Percentiles rank a stretch among this genome's conserved stretches.
Conservation (phyloP, 2,329 filamentous ascomycete species). For the Rhynchosporium secalis region DNA sequence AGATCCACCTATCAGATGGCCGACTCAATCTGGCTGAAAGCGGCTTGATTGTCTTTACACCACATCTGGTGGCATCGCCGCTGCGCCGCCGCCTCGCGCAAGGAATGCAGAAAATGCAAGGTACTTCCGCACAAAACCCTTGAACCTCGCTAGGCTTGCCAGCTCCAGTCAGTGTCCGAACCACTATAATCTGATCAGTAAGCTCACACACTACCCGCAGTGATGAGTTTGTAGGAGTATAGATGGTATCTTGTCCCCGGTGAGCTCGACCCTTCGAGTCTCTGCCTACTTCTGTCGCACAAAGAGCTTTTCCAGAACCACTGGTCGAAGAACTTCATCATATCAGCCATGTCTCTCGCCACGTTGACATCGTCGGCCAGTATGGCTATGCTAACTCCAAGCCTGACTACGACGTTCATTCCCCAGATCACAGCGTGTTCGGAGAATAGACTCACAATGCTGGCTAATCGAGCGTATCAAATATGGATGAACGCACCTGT, state of each 20-base stretch:
- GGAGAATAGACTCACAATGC: conserved; percentile 32
- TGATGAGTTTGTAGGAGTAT: background rate
- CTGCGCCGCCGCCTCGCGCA: background rate
- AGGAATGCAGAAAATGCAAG: background rate
- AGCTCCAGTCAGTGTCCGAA: background rate
- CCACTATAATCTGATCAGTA: background rate
- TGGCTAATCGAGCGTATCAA: conserved; percentile 25
- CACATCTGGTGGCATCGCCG: background rate
- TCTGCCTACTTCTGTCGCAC: background rate
- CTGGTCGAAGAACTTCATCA: background rate
- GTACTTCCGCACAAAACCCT: background rate
- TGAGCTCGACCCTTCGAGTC: background rate
- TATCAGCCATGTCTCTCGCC: background rate
- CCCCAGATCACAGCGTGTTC: conserved; percentile 28
- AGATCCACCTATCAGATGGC: background rate
- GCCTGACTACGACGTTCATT: conserved; percentile 26
- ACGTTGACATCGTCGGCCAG: conserved; percentile 2
- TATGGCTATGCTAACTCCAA: conserved; percentile 16
- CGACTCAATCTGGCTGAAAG: background rate
- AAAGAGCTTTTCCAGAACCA: background rate
- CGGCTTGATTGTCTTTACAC: background rate
- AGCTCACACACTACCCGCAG: background rate
- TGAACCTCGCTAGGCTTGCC: background rate
- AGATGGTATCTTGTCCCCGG: background rate
- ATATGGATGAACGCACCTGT: conserved; percentile 33